Evolutionary conservation across 148 eudicot genomes (phyloP), one percentile per base, ranked within the genome.

Genomic region (Rhododendron kiyosumense): DNA sequence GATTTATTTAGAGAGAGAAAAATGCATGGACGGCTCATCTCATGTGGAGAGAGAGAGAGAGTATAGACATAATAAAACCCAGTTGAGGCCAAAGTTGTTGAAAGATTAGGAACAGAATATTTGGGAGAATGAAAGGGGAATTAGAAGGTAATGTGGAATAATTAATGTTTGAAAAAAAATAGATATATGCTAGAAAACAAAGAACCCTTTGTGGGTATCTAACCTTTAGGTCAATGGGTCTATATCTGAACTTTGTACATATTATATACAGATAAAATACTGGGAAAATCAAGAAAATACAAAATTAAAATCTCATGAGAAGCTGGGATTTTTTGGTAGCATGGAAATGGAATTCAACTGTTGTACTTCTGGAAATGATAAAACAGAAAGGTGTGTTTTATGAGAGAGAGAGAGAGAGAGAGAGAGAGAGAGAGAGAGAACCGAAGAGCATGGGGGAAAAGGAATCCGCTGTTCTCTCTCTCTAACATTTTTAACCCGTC

Each of bases 41-140:
- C 88, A 88, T 85, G 90, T 89, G 90, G 79, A 54, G 61, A 52
- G 17, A 52, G 57, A 13, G 54, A 51, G 43, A 38, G 45, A 41
- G 57, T 52, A 86, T 84, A 87, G 88, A 91, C 92, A 91, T 91
- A 88, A 88, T 91, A 88, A 91, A 88, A 89, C 90, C 91, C 87
- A 89, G 87, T 41, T 86, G 87, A 89, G 22, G 90, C 90, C 91
- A 91, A 91, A 88, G 91, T 87, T 83, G 90, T 89, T 91, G 88
- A 85, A 89, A 91, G 85, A 91, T 90, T 88, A 91, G 91, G 87
- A 89, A 74, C 45, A 74, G 93, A 91, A 91, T 89, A 91, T 91
- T 91, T 91, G 90, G 93, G 91, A 87, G 89, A 87, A 87, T 89
- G 91, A 87, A 87, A 87, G 88, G 88, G 91, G 93, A 89, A 91